These are phyloP conservation scores for Colletotrichum zoysiae DNA, from an alignment of 2,329 filamentous ascomycete genomes.

Conservation along the genomic window DNA sequence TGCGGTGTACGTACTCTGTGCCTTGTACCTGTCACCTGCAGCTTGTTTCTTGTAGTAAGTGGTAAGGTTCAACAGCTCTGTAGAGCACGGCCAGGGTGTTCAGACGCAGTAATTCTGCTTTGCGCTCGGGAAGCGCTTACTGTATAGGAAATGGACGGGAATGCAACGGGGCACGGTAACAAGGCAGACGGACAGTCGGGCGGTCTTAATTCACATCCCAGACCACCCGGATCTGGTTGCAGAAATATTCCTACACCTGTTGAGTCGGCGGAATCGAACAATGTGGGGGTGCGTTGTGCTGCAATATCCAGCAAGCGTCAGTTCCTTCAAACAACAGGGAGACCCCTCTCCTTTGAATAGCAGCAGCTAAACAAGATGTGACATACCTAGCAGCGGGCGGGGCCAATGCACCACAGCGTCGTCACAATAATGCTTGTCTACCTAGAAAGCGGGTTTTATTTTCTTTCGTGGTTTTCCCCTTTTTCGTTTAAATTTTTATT, in stretches of 20 bases:
- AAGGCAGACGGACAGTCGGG: neutral
- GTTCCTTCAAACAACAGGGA: neutral
- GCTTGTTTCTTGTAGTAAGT: neutral
- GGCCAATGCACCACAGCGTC: conserved; percentile 1
- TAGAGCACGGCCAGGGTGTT: conserved; percentile 14
- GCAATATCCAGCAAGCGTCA: neutral
- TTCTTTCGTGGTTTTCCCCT: neutral
- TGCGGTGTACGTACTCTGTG: neutral
- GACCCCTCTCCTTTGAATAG: neutral
- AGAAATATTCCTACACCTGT: neutral
- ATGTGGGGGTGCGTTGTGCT: neutral
- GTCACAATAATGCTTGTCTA: neutral
- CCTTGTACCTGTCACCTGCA: too few species aligned
- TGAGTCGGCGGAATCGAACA: neutral
- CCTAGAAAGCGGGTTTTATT: neutral
- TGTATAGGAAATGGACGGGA: neutral
- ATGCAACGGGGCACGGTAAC: neutral
- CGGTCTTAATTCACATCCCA: neutral
- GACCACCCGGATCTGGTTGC: neutral
- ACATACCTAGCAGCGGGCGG: neutral
- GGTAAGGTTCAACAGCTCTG: neutral
- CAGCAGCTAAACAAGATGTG: neutral
- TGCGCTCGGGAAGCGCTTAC: neutral
- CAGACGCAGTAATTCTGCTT: conserved; percentile 8
- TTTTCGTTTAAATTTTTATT: neutral